Conservation (phyloP, 163 green algal species). For the Scenedesmus sp. region DNA sequence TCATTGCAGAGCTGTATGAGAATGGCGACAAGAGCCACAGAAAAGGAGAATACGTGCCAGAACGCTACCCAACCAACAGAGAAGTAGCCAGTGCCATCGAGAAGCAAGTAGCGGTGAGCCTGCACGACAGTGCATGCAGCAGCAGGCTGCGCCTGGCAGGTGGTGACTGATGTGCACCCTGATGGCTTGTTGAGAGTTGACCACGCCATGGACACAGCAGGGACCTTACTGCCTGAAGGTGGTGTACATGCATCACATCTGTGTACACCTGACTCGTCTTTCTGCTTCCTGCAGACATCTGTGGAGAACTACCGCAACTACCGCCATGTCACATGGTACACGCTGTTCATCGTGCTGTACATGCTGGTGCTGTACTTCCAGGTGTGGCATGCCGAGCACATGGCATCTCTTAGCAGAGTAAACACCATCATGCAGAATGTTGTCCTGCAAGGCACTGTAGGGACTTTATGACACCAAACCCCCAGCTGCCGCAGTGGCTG, state of each 20-base stretch:
- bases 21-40: conserved; percentile 47
- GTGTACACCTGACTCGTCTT: neutral
- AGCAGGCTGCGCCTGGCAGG: neutral
- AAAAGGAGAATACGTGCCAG: conserved; percentile 46
- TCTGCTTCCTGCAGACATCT: conserved; percentile 54
- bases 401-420: neutral
- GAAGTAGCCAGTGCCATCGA: conserved; percentile 76
- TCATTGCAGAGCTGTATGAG: conserved; percentile 62
- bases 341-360: conserved; percentile 78
- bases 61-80: conserved; percentile 71
- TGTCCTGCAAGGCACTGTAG: neutral
- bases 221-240: neutral
- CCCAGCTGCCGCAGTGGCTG: neutral
- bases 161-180: neutral
- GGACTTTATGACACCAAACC: neutral
- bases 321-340: conserved; percentile 76
- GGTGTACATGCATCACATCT: neutral
- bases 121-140: neutral
- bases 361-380: conserved; percentile 82
- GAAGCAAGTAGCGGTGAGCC: conserved; percentile 74
- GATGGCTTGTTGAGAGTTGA: neutral
- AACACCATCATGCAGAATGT: neutral
- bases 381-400: conserved; percentile 38
- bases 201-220: too few species aligned
- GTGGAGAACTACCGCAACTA: conserved; percentile 81